Evolutionary conservation across 305 asterid genomes (phyloP).

Genomic region (Solanum hybrid): DNA sequence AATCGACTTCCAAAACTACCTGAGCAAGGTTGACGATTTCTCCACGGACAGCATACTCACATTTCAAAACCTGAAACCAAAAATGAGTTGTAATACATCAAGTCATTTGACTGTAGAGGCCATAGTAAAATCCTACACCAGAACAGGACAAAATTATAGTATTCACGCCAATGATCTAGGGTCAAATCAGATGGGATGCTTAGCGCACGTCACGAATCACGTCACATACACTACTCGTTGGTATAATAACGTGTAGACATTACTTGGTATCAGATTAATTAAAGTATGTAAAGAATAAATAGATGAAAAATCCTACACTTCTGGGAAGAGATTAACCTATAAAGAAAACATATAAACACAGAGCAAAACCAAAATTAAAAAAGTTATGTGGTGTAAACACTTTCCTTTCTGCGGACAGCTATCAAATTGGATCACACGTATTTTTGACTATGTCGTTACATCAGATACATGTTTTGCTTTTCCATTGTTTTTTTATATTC

Average conservation of each 20-base stretch:
- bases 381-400: not conserved
- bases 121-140: not conserved
- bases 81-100: not conserved
- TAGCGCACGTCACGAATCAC: not conserved
- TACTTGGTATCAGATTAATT: not conserved
- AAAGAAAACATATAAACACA: not conserved
- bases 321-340: not conserved
- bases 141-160: not conserved
- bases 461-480: not conserved
- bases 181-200: not conserved
- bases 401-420: not conserved
- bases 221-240: not conserved
- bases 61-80: constrained; percentile 52
- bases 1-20: constrained; percentile 27
- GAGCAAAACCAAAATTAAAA: not conserved
- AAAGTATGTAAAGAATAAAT: not conserved
- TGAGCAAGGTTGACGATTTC: constrained; percentile 88
- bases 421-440: not conserved
- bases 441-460: not conserved
- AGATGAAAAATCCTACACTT: not conserved
- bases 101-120: not conserved
- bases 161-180: not conserved
- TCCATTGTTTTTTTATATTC: not conserved
- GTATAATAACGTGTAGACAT: not conserved
- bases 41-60: constrained; percentile 96